Percentiles rank a stretch among this genome's conserved stretches.
phyloP scores from a whole-genome alignment of 345 rosid species.

The Rhodamnia rubescens region DNA sequence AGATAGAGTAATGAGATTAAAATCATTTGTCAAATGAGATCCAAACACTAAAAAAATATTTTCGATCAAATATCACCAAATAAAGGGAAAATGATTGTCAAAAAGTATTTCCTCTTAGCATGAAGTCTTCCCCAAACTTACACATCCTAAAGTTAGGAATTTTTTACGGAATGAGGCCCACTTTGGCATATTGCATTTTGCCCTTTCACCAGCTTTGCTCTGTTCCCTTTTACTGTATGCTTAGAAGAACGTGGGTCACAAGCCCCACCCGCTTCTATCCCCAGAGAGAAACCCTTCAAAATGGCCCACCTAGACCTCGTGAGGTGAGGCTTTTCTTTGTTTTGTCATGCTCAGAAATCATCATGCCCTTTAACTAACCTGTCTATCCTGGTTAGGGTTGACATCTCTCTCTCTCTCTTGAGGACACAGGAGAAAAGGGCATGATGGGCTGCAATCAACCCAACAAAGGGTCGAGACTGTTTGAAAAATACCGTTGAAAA shows the following conservation, averaged over 20 bases:
- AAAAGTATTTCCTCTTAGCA: too few species aligned
- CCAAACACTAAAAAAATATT: too few species aligned
- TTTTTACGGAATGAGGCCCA: too few species aligned
- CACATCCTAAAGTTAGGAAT: too few species aligned
- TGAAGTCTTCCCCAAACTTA: too few species aligned
- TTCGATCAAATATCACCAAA: too few species aligned
- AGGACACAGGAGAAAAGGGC: neutral
- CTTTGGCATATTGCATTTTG: neutral
- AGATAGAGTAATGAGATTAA: too few species aligned
- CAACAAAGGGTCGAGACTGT: neutral
- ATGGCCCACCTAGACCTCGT: neutral
- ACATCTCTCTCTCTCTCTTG: neutral
- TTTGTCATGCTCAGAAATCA: neutral
- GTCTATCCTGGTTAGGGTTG: neutral
- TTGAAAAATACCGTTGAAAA: too few species aligned
- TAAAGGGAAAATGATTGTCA: too few species aligned
- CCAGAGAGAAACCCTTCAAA: neutral
- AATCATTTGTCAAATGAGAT: too few species aligned
- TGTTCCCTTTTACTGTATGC: neutral
- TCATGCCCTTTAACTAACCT: neutral
- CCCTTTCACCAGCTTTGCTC: neutral
- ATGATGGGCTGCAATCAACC: neutral
- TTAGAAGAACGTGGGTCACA: neutral
- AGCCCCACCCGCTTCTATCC: too few species aligned
- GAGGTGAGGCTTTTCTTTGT: neutral